Percentiles rank a stretch among this genome's conserved stretches.
Conservation (phyloP, 1,284 basidiomycete genomes). For the Naganishia albida region DNA sequence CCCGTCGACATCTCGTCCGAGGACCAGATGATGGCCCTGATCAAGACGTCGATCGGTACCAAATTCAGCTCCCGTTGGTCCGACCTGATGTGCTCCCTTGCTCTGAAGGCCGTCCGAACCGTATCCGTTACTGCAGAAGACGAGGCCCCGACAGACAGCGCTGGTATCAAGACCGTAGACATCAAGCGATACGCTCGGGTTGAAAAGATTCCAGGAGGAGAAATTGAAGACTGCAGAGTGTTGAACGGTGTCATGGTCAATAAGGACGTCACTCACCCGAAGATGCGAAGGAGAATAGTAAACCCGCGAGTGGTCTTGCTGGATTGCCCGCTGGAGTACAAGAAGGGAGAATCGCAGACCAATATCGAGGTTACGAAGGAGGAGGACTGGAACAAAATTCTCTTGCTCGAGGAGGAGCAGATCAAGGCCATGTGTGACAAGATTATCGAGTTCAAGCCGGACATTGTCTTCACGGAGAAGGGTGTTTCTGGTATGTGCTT, state of each 20-base stretch:
- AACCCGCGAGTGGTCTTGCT: slow-evolving; percentile 88
- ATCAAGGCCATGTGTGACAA: slow-evolving; percentile 84
- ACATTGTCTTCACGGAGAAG: slow-evolving; percentile 95
- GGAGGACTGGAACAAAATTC: slow-evolving; percentile 86
- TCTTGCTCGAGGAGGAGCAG: slow-evolving; percentile 97
- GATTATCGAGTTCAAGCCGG: slow-evolving; percentile 91
- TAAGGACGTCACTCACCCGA: slow-evolving; percentile 98
- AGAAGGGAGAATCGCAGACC: slow-evolving; percentile 97
- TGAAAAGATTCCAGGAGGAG: slow-evolving; percentile 95
- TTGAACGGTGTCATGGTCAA: slow-evolving; percentile 93
- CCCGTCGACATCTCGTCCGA: slow-evolving; percentile 88
- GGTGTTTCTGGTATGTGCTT: slow-evolving; percentile 76
- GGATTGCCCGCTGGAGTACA: slow-evolving; percentile 97
- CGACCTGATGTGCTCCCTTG: slow-evolving; percentile 94
- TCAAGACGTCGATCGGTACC: slow-evolving; percentile 99
- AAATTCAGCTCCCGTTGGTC: slow-evolving; percentile 97
- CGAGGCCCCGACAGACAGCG: slow-evolving; percentile 35
- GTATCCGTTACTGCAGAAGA: slow-evolving; percentile 62
- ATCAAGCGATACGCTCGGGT: slow-evolving; percentile 97
- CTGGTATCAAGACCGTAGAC: slow-evolving; percentile 76
- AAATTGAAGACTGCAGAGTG: slow-evolving; percentile 90
- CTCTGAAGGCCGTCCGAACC: slow-evolving; percentile 85
- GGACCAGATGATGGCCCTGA: slow-evolving; percentile 89
- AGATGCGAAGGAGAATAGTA: slow-evolving; percentile 88
- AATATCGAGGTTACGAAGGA: slow-evolving; percentile 98